Conservation (phyloP, 495 filamentous ascomycete genomes). For the Aspergillus nanangensis region DNA sequence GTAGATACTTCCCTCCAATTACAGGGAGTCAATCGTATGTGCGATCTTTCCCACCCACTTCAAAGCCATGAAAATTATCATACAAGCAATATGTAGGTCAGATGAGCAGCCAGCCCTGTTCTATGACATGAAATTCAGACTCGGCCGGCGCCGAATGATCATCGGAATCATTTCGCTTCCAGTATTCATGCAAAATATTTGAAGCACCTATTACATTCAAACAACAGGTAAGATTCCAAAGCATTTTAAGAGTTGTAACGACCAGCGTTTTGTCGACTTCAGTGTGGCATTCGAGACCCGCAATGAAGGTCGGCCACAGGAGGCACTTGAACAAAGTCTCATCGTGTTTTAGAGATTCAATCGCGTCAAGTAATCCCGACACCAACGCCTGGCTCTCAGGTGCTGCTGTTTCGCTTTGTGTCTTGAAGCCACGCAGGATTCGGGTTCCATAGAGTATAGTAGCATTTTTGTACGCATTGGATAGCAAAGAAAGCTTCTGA, state of each 20-base stretch:
- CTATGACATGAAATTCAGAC: slow-evolving; percentile 5
- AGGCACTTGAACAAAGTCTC: slow-evolving; percentile 47
- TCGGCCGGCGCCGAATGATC: neutral
- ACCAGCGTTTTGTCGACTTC: slow-evolving; percentile 8
- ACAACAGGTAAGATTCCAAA: slow-evolving; percentile 24
- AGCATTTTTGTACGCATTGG: slow-evolving; percentile 14
- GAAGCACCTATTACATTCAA: slow-evolving; percentile 27
- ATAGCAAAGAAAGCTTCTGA: slow-evolving; percentile 4
- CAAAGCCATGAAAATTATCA: too few species aligned
- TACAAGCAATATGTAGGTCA: neutral
- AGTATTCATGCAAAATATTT: neutral
- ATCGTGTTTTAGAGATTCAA: slow-evolving; percentile 36
- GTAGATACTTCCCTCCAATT: too few species aligned
- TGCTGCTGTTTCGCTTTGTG: neutral
- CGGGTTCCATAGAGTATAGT: slow-evolving; percentile 14
- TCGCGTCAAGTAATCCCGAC: slow-evolving; percentile 27
- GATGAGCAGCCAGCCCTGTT: slow-evolving; percentile 10
- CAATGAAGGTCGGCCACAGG: slow-evolving; percentile 50
- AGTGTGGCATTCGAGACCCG: slow-evolving; percentile 33
- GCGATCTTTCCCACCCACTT: too few species aligned
- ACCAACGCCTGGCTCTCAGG: slow-evolving; percentile 21
- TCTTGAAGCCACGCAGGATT: slow-evolving; percentile 5
- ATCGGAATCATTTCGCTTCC: neutral
- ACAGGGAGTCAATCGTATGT: too few species aligned
- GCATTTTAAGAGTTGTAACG: slow-evolving; percentile 6